Evolutionary conservation across 352 stramenopile species (phyloP).

Genomic region (Pythium brachiatum): DNA sequence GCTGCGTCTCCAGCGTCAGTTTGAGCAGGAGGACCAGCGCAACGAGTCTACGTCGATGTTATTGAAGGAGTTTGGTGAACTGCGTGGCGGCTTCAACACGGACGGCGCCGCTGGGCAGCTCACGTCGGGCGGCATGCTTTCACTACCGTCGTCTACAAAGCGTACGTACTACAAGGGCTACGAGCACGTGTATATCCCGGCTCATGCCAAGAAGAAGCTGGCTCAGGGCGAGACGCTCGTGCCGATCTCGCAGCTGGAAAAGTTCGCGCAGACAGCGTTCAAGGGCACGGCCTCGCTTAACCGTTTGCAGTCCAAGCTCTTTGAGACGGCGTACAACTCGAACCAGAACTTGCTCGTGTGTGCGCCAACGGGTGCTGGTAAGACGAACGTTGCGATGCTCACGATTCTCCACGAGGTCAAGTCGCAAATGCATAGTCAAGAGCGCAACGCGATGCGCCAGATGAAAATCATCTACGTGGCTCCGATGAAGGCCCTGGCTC

Average conservation of each 20-base stretch:
- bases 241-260: constrained; percentile 59
- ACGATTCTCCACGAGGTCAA: constrained; percentile 93
- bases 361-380: constrained; percentile 92
- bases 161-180: constrained; percentile 81
- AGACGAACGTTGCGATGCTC: constrained; percentile 99
- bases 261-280: constrained; percentile 78
- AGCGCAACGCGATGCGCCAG: constrained; percentile 44
- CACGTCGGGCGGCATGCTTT: constrained; percentile 45
- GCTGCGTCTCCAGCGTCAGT: constrained; percentile 65
- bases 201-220: constrained; percentile 61
- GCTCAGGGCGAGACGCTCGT: constrained; percentile 57
- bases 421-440: constrained; percentile 49
- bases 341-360: constrained; percentile 98
- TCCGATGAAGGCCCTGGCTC: constrained; percentile 97
- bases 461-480: constrained; percentile 97
- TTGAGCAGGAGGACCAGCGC: constrained; percentile 59
- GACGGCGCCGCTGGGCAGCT: constrained; percentile 61
- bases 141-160: constrained; percentile 59
- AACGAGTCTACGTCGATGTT: constrained; percentile 66
- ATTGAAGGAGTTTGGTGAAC: constrained; percentile 67
- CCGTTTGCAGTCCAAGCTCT: constrained; percentile 97
- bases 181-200: constrained; percentile 81
- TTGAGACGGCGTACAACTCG: constrained; percentile 93
- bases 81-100: constrained; percentile 75
- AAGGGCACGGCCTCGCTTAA: constrained; percentile 90